Base-by-base conservation (phyloP, 768 basidiomycete genomes). In the Leccinum variicolor region DNA sequence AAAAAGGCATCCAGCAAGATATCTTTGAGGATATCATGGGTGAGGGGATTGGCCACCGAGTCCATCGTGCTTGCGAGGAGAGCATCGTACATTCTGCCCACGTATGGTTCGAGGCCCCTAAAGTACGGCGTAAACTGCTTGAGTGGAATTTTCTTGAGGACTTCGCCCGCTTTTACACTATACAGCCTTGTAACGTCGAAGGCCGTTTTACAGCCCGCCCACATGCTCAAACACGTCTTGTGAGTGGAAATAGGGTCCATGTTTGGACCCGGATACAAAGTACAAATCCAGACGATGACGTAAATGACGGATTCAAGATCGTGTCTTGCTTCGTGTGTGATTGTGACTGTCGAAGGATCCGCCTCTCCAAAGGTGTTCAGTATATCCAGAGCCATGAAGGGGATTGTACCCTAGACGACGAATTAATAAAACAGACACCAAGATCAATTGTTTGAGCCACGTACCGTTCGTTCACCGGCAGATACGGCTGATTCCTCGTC, bases 331-430 rank as follows among this genome's bases (percentile, higher is more conserved):
- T 48, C 3, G n/a, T 58, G 57, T 28, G n/a, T 21, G 34, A 58
- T 6, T 21, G 23, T 9, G 17, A 45, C 15, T 29, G 28, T 29
- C 6, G 2, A 2, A 15, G 36, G n/a, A 33, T 47, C 14, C 13
- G 14, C 26, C 2, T 28, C 41, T 4, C 36, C 50, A 43, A 54
- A 58, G 19, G 3, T 8, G 5, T 11, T 4, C 21, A 58, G 9
- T 3, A 54, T 54, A 17, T 53, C 47, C 13, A 55, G 23, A n/a
- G 54, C 45, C 54, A 55, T 55, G 34, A 55, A 55, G 17, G 54
- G 54, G n/a, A 49, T 23, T 34, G 54, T 49, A 23, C 46, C 54
- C 54, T 54, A 45, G 21, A 10, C 3, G 10, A 53, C 17, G 11
- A 19, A 9, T 49, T 6, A 34, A 34, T 15, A 34, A 34, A 14